These are phyloP conservation scores for Neurospora sp. DNA, from an alignment of 495 filamentous ascomycete species.

Conservation along the genomic window DNA sequence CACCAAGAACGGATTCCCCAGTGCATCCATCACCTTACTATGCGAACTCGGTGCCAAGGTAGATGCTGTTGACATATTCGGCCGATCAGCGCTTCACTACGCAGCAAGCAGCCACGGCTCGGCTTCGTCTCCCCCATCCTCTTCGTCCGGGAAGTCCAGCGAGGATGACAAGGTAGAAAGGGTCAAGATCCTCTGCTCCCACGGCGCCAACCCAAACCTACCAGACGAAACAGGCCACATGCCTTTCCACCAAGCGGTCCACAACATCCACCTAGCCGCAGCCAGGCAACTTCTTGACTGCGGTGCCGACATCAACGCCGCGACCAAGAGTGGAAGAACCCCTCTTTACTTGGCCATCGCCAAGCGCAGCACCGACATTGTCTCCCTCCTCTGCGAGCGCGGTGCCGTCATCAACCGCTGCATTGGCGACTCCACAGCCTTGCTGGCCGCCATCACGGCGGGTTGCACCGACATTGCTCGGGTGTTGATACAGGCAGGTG, in stretches of 20 bases:
- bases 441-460: constrained; percentile 18
- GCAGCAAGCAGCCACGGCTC: constrained; percentile 7
- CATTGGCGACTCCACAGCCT: constrained; percentile 13
- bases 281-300: constrained; percentile 16
- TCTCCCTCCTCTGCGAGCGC: constrained; percentile 15
- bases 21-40: constrained; percentile 16
- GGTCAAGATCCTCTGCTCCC: constrained; percentile 13
- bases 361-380: constrained; percentile 10
- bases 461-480: constrained; percentile 13
- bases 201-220: constrained; percentile 14
- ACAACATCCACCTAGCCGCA: constrained; percentile 5
- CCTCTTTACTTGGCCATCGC: constrained; percentile 17
- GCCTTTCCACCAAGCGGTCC: constrained; percentile 17
- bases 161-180: constrained; percentile 11
- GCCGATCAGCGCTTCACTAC: constrained; percentile 19
- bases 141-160: constrained; percentile 4
- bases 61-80: constrained; percentile 14
- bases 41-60: constrained; percentile 15
- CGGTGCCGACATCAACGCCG: constrained; percentile 16
- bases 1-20: constrained; percentile 14
- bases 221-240: constrained; percentile 15
- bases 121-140: not conserved
- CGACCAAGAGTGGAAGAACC: constrained; percentile 10
- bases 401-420: constrained; percentile 16
- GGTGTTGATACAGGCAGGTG: constrained; percentile 15